A percentile compares a stretch with the other conserved stretches of the same genome.
Conservation (phyloP, 164 flowering plant genomes). For the Vitis rotundifolia region DNA sequence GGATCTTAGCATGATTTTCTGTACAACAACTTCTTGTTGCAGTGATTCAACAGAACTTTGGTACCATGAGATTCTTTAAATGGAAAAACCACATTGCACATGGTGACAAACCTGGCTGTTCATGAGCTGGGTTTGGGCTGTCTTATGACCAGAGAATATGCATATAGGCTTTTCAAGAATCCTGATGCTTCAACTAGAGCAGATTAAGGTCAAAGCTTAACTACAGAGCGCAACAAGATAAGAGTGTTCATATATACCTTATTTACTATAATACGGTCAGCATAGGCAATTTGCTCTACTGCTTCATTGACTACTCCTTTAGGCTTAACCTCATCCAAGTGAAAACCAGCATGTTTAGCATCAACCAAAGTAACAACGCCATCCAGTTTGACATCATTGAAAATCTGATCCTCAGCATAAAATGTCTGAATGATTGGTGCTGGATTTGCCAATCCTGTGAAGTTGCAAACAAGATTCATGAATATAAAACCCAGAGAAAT, state of each 20-base stretch:
- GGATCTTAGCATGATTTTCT: background rate
- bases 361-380: constrained; percentile 98
- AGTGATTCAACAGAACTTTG: background rate
- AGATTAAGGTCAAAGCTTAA: background rate
- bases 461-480: background rate
- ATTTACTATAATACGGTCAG: constrained; percentile 89
- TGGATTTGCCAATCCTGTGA: constrained; percentile 92
- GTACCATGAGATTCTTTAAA: background rate
- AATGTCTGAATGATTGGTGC: constrained; percentile 98
- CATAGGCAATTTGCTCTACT: constrained; percentile 90
- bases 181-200: background rate
- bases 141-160: too few relatives aligned
- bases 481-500: background rate
- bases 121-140: too few relatives aligned
- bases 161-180: background rate
- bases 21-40: too few relatives aligned
- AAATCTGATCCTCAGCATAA: constrained; percentile 88
- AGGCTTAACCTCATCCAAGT: constrained; percentile 87
- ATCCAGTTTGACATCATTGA: constrained; percentile 91
- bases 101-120: too few relatives aligned
- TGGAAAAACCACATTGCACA: background rate
- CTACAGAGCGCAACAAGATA: background rate
- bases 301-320: constrained; percentile 97
- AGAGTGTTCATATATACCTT: constrained; percentile 50
- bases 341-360: constrained; percentile 82